Evolutionary conservation across 805 yeast species (phyloP).

Genomic region (Clavispora fructus): DNA sequence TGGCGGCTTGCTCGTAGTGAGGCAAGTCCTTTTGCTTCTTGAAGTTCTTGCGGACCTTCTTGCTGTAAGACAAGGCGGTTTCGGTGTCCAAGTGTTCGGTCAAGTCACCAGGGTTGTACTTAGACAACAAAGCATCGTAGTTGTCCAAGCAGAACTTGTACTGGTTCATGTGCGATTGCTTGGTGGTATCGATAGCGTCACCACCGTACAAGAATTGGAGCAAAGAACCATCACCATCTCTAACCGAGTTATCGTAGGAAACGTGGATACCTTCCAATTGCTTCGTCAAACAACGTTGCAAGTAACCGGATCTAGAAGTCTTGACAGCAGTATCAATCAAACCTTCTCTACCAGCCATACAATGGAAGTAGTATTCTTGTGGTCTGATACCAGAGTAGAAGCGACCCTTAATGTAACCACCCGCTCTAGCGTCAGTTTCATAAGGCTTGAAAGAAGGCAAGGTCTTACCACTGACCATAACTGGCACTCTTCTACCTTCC

Average conservation of each 20-base stretch:
- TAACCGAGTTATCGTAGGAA: constrained; percentile 88
- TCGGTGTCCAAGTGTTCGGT: constrained; percentile 76
- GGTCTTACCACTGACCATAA: constrained; percentile 97
- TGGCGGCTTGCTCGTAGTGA: constrained; percentile 55
- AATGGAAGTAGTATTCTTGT: constrained; percentile 98
- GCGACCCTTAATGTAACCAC: constrained; percentile 95
- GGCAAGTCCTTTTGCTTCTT: constrained; percentile 60
- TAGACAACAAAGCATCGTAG: constrained; percentile 77
- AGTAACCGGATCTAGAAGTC: constrained; percentile 95
- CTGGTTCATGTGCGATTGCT: constrained; percentile 90
- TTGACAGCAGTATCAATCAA: constrained; percentile 98
- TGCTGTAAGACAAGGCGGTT: constrained; percentile 71
- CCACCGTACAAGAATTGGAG: constrained; percentile 97
- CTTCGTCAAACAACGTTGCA: constrained; percentile 96
- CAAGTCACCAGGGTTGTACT: constrained; percentile 78
- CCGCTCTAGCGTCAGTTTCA: constrained; percentile 97
- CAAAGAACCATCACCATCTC: constrained; percentile 92
- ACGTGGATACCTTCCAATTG: constrained; percentile 96
- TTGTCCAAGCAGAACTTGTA: constrained; percentile 91
- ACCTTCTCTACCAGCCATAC: constrained; percentile 99
- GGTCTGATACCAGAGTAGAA: constrained; percentile 97
- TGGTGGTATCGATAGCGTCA: constrained; percentile 89
- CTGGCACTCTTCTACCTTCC: constrained; percentile 99
- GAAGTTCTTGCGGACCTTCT: constrained; percentile 70
- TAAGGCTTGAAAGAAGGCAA: constrained; percentile 94